phyloP scores from a whole-genome alignment of 306 rosid species.

The Erythrophleum fordii region DNA sequence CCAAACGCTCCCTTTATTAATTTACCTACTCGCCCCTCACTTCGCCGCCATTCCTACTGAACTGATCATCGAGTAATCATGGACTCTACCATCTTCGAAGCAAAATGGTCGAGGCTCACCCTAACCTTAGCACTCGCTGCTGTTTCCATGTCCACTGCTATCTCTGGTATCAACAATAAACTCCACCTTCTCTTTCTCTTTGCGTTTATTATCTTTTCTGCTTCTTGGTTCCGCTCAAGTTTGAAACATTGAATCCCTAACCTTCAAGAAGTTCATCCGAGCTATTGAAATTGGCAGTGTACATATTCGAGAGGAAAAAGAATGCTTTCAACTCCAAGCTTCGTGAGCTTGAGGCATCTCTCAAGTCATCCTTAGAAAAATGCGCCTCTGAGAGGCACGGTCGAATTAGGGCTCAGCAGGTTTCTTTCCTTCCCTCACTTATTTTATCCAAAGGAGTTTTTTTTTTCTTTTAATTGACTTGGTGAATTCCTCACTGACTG shows the following conservation, averaged over 20 bases:
- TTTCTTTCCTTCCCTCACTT: conserved; percentile 14
- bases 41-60: background rate
- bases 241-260: background rate
- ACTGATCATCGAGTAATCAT: conserved; percentile 1
- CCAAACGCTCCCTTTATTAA: no score
- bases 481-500: background rate
- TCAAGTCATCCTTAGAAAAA: conserved; percentile 55
- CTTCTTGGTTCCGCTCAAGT: background rate
- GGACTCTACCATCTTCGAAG: conserved; percentile 26
- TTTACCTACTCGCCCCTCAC: background rate
- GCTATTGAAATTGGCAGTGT: conserved; percentile 45
- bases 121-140: conserved; percentile 55
- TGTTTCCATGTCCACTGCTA: conserved; percentile 56
- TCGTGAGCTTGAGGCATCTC: conserved; percentile 64
- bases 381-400: conserved; percentile 87
- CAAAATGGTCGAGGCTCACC: conserved; percentile 43
- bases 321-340: conserved; percentile 62
- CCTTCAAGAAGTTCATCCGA: background rate
- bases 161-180: conserved; percentile 49
- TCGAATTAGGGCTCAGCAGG: conserved; percentile 96
- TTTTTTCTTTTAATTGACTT: background rate
- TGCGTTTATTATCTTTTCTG: background rate
- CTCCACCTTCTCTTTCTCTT: background rate
- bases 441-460: background rate
- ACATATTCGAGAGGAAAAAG: conserved; percentile 54